Base-by-base conservation (phyloP, 495 filamentous ascomycete species). In the Neurospora tetraspora region DNA sequence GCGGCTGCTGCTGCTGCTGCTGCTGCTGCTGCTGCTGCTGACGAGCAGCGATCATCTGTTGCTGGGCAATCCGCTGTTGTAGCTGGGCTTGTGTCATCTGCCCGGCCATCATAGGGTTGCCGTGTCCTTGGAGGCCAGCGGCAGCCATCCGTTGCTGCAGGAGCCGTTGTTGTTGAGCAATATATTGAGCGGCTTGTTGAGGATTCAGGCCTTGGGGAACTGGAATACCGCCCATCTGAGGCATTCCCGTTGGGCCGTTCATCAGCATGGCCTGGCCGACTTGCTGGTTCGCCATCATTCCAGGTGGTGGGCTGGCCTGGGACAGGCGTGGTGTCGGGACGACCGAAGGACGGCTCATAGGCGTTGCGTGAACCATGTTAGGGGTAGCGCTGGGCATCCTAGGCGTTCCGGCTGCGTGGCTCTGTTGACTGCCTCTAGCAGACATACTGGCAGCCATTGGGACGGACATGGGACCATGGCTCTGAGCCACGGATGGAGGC, bases 361-460 rank as follows among this genome's bases (percentile, higher is more conserved):
- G 88, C 3, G 90, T 96, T 70, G 85, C 89, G 74, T 92, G 91
- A 20, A 85, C 81, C 85, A 95, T 90, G 72, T 90, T 91, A 16
- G 94, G 94, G 0, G 94, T 96, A 23, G 89, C 87, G 72, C 90
- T 91, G 11, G 88, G 86, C 85, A 96, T 91, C 73, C 93, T 89
- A 6, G 94, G 94, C 7, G 94, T 98, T 14, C 91, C 91, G 42
- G 92, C 90, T 4, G 85, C 84, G 71, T 90, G 88, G 73, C 91
- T 90, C 78, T 94, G 93, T 76, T 96, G 93, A 78, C 94, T 97
- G 71, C 88, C 85, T 42, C 93, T 90, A 31, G 91, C 85, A 11
- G 86, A 90, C 93, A 96, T 97, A 61, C 85, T 88, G 72, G 90
- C 85, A 16, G 88, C 83, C 84, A 91, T 90, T 31, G 91, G 86